Base-by-base conservation (phyloP, 2,329 filamentous ascomycete species). In the Pezicula radicicola region DNA sequence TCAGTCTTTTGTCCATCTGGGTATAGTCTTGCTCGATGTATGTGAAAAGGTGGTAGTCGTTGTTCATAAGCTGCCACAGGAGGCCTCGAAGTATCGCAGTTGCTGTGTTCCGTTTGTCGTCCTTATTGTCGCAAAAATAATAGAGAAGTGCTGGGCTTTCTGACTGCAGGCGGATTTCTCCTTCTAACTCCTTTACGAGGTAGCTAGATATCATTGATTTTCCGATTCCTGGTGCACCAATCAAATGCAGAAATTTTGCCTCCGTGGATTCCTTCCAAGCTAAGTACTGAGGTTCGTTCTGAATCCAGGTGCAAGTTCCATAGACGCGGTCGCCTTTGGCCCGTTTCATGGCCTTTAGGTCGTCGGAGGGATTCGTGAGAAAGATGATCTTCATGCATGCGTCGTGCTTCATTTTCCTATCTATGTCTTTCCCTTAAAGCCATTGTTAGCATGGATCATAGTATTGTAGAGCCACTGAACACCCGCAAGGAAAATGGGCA, bases 261-360 rank as follows among this genome's bases (percentile, higher is more conserved):
- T 21, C 75, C 78, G 6, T 16, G 7, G 9, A 18, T 16, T 16
- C 5, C 15, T 18, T 19, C 39, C 39, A 41, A 8, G 4, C 39
- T 4, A 12, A 7, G 21, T 41, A 41, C 16, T 41, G 5, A 10
- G 16, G 7, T 10, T 41, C 2, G 2, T 19, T 13, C 13, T 12
- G 16, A 9, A 41, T 18, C 39, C 39, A 41, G 8, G 10, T n/a
- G n/a, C 39, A 41, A 15, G 39, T 41, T 6, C 39, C 39, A 9
- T 41, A 18, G 3, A 41, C 16, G 2, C 39, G 15, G 5, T 12
- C 3, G 2, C 39, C 39, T 12, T 41, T 41, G 3, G 4, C 12
- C 5, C 39, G 4, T 10, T 18, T 18, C 10, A 41, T 41, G 2
- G 16, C 16, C 1, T 6, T 15, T 5, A 41, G 4, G n/a, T 41